phyloP scores from a whole-genome alignment of 345 rosid species.

The Erysimum cheiranthoides region DNA sequence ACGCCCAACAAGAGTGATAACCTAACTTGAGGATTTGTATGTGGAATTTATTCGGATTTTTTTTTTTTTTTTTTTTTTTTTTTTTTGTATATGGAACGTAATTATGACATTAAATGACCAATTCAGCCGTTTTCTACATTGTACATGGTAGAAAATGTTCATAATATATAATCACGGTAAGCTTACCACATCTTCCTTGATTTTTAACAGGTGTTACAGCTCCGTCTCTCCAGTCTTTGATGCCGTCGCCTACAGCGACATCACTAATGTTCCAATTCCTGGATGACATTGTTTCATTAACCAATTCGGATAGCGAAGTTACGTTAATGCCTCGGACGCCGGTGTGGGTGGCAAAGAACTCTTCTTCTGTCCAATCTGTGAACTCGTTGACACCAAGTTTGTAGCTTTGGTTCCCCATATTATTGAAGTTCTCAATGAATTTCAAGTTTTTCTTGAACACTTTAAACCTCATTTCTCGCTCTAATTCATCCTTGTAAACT shows the following conservation, averaged over 20 bases:
- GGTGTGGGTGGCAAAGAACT: conserved; percentile 51
- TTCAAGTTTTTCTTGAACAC: conserved; percentile 49
- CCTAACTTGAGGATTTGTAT: neutral
- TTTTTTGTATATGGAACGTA: neutral
- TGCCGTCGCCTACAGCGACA: neutral
- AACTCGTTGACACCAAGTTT: conserved; percentile 60
- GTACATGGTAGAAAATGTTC: neutral
- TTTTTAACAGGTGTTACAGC: conserved; percentile 48
- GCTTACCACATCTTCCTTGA: conserved; percentile 52
- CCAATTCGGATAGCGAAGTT: conserved; percentile 14
- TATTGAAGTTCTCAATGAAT: conserved; percentile 44
- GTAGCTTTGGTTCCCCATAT: conserved; percentile 44
- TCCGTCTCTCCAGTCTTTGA: conserved; percentile 52
- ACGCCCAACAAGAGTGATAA: conserved; percentile 60
- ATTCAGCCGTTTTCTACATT: neutral
- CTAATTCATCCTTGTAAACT: conserved; percentile 22
- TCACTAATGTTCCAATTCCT: conserved; percentile 24
- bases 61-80: too few species aligned
- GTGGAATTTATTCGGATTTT: neutral
- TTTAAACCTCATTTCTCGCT: conserved; percentile 36
- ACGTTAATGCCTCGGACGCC: conserved; percentile 34
- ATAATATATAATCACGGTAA: neutral
- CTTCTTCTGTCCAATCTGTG: conserved; percentile 58
- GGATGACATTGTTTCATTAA: conserved; percentile 9
- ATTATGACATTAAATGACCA: neutral